phyloP scores from a whole-genome alignment of 2,329 filamentous ascomycete species.

The Aureobasidium sp. region DNA sequence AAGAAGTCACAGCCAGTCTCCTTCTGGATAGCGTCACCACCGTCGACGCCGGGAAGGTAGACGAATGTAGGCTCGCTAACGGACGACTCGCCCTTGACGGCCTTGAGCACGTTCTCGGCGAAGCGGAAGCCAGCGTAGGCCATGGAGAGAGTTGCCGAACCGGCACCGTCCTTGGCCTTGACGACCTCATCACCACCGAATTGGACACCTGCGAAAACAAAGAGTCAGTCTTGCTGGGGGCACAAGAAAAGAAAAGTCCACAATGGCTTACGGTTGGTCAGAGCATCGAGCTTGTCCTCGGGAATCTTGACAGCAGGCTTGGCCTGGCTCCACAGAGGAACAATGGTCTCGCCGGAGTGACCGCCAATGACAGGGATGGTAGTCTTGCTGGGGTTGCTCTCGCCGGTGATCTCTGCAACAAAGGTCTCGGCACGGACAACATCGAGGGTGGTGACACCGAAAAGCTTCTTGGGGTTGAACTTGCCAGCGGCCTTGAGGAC shows the following conservation, averaged over 20 bases:
- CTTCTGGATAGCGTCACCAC: conserved; percentile 79
- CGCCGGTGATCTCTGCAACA: conserved; percentile 75
- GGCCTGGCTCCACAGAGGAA: conserved; percentile 91
- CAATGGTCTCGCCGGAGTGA: conserved; percentile 96
- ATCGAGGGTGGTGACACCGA: conserved; percentile 97
- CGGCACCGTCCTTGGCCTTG: conserved; percentile 86
- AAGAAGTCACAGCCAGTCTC: conserved; percentile 84
- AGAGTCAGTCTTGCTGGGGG: no score
- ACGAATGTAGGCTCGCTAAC: conserved; percentile 93
- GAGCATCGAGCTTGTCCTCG: conserved; percentile 78
- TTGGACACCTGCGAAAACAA: conserved; percentile 58
- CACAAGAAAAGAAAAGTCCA: no score
- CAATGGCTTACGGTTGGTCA: conserved; percentile 66
- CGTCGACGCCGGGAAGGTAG: conserved; percentile 84
- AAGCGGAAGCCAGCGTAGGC: conserved; percentile 94
- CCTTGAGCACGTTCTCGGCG: conserved; percentile 88
- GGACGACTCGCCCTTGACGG: conserved; percentile 79
- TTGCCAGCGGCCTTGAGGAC: conserved; percentile 88
- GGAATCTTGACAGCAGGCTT: conserved; percentile 74
- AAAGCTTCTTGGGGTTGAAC: conserved; percentile 92
- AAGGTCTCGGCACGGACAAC: conserved; percentile 98
- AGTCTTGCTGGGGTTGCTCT: conserved; percentile 73
- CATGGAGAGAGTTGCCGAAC: conserved; percentile 90
- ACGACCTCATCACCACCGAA: conserved; percentile 98
- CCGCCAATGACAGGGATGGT: conserved; percentile 90